phyloP scores from a whole-genome alignment of 2,329 filamentous ascomycete species.

The Colletotrichum aenigma region DNA sequence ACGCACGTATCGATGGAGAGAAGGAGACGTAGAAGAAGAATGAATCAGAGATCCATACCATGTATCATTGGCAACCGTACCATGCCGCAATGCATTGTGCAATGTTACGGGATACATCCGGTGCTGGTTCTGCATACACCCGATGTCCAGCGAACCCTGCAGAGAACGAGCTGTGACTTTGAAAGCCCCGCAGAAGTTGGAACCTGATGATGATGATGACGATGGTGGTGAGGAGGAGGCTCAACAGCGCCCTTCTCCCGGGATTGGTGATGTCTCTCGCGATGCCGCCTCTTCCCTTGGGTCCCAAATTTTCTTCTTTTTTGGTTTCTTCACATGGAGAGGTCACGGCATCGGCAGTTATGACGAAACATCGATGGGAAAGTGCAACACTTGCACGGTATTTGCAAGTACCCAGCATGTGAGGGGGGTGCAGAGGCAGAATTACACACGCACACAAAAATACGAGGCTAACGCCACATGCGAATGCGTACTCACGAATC shows the following conservation, averaged over 20 bases:
- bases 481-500: too few relatives aligned
- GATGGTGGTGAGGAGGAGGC: neutral
- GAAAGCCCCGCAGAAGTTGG: neutral
- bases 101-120: neutral
- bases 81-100: neutral
- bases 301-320: neutral
- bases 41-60: too few relatives aligned
- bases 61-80: neutral
- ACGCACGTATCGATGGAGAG: neutral
- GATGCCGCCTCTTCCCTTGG: neutral
- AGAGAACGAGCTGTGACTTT: neutral
- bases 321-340: neutral
- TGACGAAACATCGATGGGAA: conserved; percentile 1
- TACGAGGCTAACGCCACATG: neutral
- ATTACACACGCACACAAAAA: too few relatives aligned
- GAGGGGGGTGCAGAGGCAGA: too few relatives aligned
- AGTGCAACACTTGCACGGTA: neutral
- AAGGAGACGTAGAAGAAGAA: neutral
- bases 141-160: neutral
- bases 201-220: too few relatives aligned
- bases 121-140: neutral
- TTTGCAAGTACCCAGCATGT: too few relatives aligned
- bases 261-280: too few relatives aligned
- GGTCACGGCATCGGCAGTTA: neutral
- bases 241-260: neutral